Conservation (phyloP, 2,329 filamentous ascomycete genomes). For the Aspergillus unguis region DNA sequence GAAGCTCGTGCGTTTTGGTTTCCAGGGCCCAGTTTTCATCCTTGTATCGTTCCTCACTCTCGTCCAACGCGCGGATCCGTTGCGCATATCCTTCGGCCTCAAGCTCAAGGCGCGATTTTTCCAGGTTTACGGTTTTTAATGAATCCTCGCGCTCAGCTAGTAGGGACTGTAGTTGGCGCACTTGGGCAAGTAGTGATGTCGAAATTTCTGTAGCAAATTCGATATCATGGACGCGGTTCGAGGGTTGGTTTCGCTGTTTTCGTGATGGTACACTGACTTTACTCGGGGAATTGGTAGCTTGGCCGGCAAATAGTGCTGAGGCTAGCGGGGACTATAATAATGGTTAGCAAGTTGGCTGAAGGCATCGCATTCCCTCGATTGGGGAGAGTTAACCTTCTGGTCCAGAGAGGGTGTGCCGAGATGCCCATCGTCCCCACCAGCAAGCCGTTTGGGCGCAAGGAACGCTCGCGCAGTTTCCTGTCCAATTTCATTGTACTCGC, state of each 20-base stretch:
- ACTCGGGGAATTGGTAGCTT: slow-evolving; percentile 79
- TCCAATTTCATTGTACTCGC: slow-evolving; percentile 91
- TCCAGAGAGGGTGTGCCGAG: slow-evolving; percentile 46
- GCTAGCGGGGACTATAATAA: slow-evolving; percentile 62
- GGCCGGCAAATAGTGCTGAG: slow-evolving; percentile 76
- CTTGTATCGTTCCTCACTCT: slow-evolving; percentile 94
- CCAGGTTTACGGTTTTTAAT: slow-evolving; percentile 68
- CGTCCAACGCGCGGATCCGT: slow-evolving; percentile 76
- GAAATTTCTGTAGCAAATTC: slow-evolving; percentile 98
- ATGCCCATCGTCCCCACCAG: slow-evolving; percentile 62
- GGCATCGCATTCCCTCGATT: background rate
- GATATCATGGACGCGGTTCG: slow-evolving; percentile 87
- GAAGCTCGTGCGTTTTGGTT: slow-evolving; percentile 81
- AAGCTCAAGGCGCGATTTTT: slow-evolving; percentile 75
- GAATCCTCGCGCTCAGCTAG: slow-evolving; percentile 85
- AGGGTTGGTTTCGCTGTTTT: slow-evolving; percentile 84
- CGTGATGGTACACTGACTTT: slow-evolving; percentile 85
- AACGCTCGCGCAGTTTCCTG: slow-evolving; percentile 86
- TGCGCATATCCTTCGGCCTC: slow-evolving; percentile 77
- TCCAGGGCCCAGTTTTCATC: slow-evolving; percentile 99
- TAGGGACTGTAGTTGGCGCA: slow-evolving; percentile 81
- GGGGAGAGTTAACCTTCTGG: slow-evolving; percentile 39
- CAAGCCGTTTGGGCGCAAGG: slow-evolving; percentile 73
- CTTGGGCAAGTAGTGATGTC: slow-evolving; percentile 87
- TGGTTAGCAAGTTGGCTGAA: slow-evolving; percentile 3